Conservation (phyloP, 805 yeast genomes). For the Candida stauntonica region DNA sequence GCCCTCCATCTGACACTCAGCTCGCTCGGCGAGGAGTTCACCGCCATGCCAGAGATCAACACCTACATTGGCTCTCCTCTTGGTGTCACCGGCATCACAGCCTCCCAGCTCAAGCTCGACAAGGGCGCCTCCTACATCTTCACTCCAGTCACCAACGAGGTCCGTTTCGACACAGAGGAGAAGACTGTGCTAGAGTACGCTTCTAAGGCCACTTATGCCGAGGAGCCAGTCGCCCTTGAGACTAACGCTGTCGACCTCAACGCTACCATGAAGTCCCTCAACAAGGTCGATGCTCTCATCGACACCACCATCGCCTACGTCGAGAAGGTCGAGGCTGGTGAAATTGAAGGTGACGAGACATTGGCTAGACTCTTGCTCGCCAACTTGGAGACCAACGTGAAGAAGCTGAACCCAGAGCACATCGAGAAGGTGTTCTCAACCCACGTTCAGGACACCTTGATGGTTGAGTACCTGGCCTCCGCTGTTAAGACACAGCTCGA, state of each 20-base stretch:
- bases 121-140: constrained; percentile 52
- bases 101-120: constrained; percentile 34
- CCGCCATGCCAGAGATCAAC: constrained; percentile 45
- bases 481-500: constrained; percentile 84
- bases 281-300: constrained; percentile 42
- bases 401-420: constrained; percentile 41
- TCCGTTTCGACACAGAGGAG: constrained; percentile 56
- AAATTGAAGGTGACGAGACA: constrained; percentile 46
- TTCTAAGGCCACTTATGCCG: constrained; percentile 33
- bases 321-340: constrained; percentile 37
- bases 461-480: constrained; percentile 78
- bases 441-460: constrained; percentile 74
- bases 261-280: constrained; percentile 43
- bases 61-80: constrained; percentile 78
- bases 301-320: constrained; percentile 48
- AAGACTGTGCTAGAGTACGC: constrained; percentile 48
- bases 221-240: constrained; percentile 27
- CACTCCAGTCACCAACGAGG: constrained; percentile 68
- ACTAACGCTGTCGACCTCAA: constrained; percentile 39
- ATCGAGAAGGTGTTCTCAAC: constrained; percentile 59
- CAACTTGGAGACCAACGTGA: constrained; percentile 48
- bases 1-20: constrained; percentile 77
- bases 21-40: constrained; percentile 38
- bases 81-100: constrained; percentile 46
- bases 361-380: constrained; percentile 66